phyloP scores from a whole-genome alignment of 345 rosid species.

The Excoecaria agallocha region DNA sequence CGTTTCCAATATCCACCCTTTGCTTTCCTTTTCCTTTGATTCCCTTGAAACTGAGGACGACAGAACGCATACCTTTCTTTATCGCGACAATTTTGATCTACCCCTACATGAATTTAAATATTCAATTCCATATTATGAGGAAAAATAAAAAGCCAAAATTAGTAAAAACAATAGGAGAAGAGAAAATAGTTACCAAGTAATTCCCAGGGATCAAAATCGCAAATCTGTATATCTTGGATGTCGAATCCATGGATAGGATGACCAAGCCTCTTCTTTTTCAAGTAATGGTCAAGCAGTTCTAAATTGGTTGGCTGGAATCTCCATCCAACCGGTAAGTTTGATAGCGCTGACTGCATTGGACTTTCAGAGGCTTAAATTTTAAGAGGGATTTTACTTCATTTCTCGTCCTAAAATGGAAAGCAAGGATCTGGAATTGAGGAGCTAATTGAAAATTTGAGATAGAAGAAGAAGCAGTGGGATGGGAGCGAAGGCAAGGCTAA shows the following conservation, averaged over 20 bases:
- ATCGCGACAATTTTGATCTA: background rate
- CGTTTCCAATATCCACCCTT: constrained; percentile 49
- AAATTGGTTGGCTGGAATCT: constrained; percentile 43
- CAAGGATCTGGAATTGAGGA: background rate
- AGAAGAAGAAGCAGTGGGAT: background rate
- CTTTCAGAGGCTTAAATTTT: too few relatives aligned
- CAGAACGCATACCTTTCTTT: constrained; percentile 43
- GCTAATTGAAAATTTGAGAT: background rate
- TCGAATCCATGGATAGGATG: background rate
- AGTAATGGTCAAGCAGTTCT: constrained; percentile 31
- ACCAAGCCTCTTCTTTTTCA: constrained; percentile 30
- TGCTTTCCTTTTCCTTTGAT: constrained; percentile 33
- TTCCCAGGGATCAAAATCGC: constrained; percentile 46
- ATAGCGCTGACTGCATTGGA: background rate
- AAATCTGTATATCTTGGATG: constrained; percentile 38
- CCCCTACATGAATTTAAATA: background rate
- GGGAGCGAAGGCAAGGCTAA: background rate
- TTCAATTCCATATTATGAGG: background rate
- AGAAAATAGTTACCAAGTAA: constrained; percentile 26
- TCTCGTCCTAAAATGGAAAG: background rate
- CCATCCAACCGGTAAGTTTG: constrained; percentile 7
- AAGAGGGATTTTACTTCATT: background rate
- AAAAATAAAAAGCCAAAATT: background rate
- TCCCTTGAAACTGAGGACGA: constrained; percentile 16
- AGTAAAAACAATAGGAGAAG: background rate